Conservation (phyloP, 2,329 filamentous ascomycete species). For the Xylaria sp. region DNA sequence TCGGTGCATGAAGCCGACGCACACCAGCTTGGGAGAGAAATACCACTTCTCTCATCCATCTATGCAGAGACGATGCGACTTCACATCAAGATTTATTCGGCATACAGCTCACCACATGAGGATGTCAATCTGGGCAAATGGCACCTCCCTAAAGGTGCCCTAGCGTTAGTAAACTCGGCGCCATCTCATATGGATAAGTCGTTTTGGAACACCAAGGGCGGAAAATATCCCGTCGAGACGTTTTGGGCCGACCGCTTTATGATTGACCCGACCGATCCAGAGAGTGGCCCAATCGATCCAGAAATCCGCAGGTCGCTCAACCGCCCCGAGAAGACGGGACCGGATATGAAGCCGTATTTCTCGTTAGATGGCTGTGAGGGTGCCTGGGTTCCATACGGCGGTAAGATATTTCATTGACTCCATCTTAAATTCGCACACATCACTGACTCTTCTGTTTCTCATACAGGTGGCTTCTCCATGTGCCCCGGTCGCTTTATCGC, state of each 20-base stretch:
- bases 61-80: conserved; percentile 42
- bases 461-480: conserved; percentile 35
- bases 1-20: conserved; percentile 30
- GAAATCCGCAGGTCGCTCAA: conserved; percentile 14
- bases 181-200: conserved; percentile 37
- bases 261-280: conserved; percentile 36
- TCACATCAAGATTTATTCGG: conserved; percentile 35
- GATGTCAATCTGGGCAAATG: conserved; percentile 39
- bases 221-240: conserved; percentile 34
- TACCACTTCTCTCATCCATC: conserved; percentile 38
- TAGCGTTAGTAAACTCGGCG: conserved; percentile 36
- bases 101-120: conserved; percentile 34
- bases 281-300: conserved; percentile 37
- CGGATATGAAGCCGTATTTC: conserved; percentile 34
- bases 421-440: neutral
- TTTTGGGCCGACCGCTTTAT: conserved; percentile 44
- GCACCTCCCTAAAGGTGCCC: conserved; percentile 32
- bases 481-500: conserved; percentile 39
- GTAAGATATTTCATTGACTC: conserved; percentile 24
- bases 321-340: conserved; percentile 19
- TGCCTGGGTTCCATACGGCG: conserved; percentile 40
- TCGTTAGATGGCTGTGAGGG: conserved; percentile 36
- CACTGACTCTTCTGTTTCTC: conserved; percentile 4
- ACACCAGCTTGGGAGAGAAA: conserved; percentile 29
- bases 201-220: conserved; percentile 42